These are phyloP conservation scores for Heterobasidion irregulare DNA, from an alignment of 1,284 basidiomycete genomes.

Conservation along the genomic window DNA sequence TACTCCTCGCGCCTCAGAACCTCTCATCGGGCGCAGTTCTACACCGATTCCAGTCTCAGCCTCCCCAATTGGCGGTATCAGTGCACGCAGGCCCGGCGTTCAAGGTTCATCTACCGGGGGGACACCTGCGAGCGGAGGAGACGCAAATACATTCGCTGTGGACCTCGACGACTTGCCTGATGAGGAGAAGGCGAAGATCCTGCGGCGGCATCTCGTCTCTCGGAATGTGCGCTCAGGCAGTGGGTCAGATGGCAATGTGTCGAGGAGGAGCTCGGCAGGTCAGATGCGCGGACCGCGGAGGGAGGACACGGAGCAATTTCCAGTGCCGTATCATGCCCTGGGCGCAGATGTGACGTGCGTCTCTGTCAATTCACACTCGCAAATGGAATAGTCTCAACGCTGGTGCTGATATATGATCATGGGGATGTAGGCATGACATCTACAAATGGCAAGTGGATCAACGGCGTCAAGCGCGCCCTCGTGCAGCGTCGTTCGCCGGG, in stretches of 20 bases:
- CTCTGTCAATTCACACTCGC: background rate
- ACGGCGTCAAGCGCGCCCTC: constrained; percentile 47
- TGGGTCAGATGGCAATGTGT: constrained; percentile 20
- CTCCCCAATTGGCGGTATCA: constrained; percentile 19
- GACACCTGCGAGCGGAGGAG: constrained; percentile 10
- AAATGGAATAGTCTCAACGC: background rate
- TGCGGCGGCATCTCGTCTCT: constrained; percentile 75
- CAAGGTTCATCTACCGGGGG: constrained; percentile 2
- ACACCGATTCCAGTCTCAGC: background rate
- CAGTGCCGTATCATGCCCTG: constrained; percentile 76
- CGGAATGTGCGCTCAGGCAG: constrained; percentile 48
- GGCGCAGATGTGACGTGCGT: constrained; percentile 90
- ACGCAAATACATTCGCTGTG: constrained; percentile 18
- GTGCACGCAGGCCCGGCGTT: constrained; percentile 19
- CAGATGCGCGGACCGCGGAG: constrained; percentile 19
- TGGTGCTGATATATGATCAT: background rate
- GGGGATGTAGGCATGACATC: constrained; percentile 66
- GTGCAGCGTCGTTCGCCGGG: constrained; percentile 69
- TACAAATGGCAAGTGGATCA: constrained; percentile 90
- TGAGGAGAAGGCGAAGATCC: constrained; percentile 77
- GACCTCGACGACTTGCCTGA: constrained; percentile 54
- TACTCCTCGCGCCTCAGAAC: background rate
- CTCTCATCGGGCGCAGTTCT: no score
- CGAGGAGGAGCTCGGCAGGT: constrained; percentile 26
- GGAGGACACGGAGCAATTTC: constrained; percentile 62